Evolutionary conservation across 768 basidiomycete genomes (phyloP), one percentile per base, ranked within the genome.

Genomic region (Crassisporium funariophilum): DNA sequence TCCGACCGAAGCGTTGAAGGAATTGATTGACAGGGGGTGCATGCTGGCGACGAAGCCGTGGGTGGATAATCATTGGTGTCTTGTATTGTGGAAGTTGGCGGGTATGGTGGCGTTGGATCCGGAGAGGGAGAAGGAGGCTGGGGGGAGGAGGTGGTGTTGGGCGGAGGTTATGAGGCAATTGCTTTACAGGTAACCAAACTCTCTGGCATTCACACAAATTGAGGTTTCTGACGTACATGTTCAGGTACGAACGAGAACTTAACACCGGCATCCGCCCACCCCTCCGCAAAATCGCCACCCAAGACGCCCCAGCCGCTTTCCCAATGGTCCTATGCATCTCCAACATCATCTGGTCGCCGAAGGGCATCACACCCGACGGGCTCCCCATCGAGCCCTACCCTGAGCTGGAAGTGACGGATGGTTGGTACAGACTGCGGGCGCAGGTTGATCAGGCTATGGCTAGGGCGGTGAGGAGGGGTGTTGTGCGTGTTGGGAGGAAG

Each of bases 81-180:
- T 94, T 35, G 82, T 98, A 22, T 75, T 99, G 3, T 99, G 97
- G 97, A 99, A 99, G 68, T 68, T 97, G 16, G 91, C 93, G 3
- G 88, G 90, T 10, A 82, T 92, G 78, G 86, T 84, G 1, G 72
- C 77, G 25, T 73, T 93, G 1, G 83, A 90, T 47, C 93, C 94
- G 4, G 63, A 75, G 19, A 69, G 73, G 31, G 83, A 83, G 58
- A 59, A 49, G 11, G 66, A 77, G 36, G 69, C 74, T 39, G 53
- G 55, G 15, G 65, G 58, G 45, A 81, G 72, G 52, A 70, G 83
- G 16, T 99, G 95, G 93, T 84, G 79, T 53, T 97, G 88, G 85
- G 62, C 70, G 9, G 89, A 91, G 64, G 85, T 90, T 5, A 79
- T 91, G 37, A 71, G 79, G 12, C 95, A 98, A 69, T 73, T 98